Percentiles rank a stretch among this genome's conserved stretches.
These are phyloP conservation scores for Pulchroboletus neoregius DNA, from an alignment of 1,284 basidiomycete species.

Conservation along the genomic window DNA sequence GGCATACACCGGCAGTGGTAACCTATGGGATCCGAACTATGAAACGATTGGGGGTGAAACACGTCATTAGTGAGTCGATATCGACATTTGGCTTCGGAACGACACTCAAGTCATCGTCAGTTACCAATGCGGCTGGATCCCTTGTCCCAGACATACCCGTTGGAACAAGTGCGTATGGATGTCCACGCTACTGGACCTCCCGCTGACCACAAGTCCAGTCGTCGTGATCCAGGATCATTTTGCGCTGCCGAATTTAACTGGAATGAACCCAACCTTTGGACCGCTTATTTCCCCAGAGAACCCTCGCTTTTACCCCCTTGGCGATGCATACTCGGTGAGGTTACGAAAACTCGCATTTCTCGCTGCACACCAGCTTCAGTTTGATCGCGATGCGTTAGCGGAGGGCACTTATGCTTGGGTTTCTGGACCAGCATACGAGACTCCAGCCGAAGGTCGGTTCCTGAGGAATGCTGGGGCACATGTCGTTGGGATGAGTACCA, in stretches of 20 bases:
- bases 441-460: constrained; percentile 75
- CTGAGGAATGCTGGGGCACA: constrained; percentile 70
- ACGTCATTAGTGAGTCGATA: constrained; percentile 61
- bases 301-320: constrained; percentile 74
- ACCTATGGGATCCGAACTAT: constrained; percentile 77
- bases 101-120: constrained; percentile 37
- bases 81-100: background rate
- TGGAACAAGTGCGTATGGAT: constrained; percentile 67
- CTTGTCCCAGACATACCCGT: constrained; percentile 67
- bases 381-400: constrained; percentile 46
- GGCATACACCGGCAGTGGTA: constrained; percentile 61
- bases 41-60: constrained; percentile 67
- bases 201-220: constrained; percentile 42
- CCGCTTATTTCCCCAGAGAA: constrained; percentile 52
- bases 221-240: constrained; percentile 81
- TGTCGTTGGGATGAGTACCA: constrained; percentile 86
- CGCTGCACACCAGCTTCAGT: constrained; percentile 55
- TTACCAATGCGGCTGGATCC: constrained; percentile 83
- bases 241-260: constrained; percentile 73
- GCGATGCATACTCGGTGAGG: constrained; percentile 69
- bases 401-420: constrained; percentile 88
- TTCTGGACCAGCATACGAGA: constrained; percentile 80
- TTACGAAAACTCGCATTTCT: constrained; percentile 69
- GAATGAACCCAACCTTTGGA: constrained; percentile 76
- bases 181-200: background rate